Percentiles rank a stretch among this genome's conserved stretches.
phyloP scores from a whole-genome alignment of 2,329 filamentous ascomycete species.

The Curvularia lunata region DNA sequence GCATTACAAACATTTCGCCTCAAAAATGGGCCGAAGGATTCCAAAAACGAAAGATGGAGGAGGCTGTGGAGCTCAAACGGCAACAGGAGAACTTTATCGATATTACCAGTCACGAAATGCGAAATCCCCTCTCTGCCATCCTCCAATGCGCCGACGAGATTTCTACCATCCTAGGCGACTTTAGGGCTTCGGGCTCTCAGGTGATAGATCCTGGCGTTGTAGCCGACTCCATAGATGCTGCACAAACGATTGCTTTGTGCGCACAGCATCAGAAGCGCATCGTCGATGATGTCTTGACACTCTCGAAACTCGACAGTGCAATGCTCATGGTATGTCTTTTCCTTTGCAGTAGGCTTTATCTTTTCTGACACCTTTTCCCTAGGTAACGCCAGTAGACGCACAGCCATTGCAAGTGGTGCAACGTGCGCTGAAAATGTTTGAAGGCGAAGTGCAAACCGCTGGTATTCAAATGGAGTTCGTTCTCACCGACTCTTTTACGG shows the following conservation, averaged over 20 bases:
- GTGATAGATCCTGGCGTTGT: constrained; percentile 58
- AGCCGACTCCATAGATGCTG: constrained; percentile 70
- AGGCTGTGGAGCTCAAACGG: constrained; percentile 80
- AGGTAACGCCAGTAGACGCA: constrained; percentile 70
- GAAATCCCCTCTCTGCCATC: constrained; percentile 76
- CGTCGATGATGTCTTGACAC: constrained; percentile 56
- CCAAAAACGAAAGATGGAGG: constrained; percentile 77
- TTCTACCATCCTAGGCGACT: constrained; percentile 57
- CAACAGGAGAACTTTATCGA: constrained; percentile 85
- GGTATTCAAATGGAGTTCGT: constrained; percentile 71
- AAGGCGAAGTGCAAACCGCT: constrained; percentile 72
- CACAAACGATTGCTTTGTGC: constrained; percentile 78
- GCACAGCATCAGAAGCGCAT: constrained; percentile 76
- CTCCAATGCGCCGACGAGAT: constrained; percentile 81
- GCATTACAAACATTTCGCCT: constrained; percentile 82
- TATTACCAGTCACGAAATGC: constrained; percentile 78
- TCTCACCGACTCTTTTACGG: constrained; percentile 66
- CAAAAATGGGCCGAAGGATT: constrained; percentile 86
- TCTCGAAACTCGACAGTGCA: constrained; percentile 72
- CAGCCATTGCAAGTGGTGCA: constrained; percentile 71
- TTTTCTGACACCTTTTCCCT: constrained; percentile 2
- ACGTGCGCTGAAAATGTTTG: constrained; percentile 77
- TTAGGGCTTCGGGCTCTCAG: constrained; percentile 55
- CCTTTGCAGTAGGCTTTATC: not conserved
- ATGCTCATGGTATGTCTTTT: constrained; percentile 62